phyloP scores from a whole-genome alignment of 306 rosid species.

The Calophaca sinica region DNA sequence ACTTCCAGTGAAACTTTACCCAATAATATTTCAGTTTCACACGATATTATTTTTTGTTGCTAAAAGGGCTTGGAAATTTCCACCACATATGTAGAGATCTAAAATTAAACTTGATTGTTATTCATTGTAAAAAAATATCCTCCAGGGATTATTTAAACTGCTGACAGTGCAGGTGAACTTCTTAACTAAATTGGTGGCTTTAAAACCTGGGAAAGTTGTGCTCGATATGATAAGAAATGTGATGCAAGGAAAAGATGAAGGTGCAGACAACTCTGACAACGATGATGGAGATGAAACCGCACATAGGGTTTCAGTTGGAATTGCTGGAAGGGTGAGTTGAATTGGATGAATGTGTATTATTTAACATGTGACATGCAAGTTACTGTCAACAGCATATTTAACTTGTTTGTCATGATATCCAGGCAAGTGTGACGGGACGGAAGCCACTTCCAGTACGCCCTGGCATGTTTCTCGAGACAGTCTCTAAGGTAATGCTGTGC shows the following conservation, averaged over 20 bases:
- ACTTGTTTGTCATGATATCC: constrained; percentile 45
- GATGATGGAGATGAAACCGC: constrained; percentile 48
- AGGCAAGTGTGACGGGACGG: constrained; percentile 74
- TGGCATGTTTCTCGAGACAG: constrained; percentile 98
- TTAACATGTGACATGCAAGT: constrained; percentile 25
- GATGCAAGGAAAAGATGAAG: constrained; percentile 95
- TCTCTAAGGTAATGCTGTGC: constrained; percentile 70
- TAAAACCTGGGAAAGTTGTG: constrained; percentile 87
- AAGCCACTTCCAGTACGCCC: constrained; percentile 90
- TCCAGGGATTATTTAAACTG: constrained; percentile 36
- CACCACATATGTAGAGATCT: constrained; percentile 8
- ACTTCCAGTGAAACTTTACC: constrained; percentile 12
- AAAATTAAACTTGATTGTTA: not conserved
- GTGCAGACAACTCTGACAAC: constrained; percentile 61
- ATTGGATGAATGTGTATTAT: constrained; percentile 34
- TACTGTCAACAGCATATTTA: constrained; percentile 33
- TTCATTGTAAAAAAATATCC: constrained; percentile 25
- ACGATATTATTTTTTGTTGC: constrained; percentile 33
- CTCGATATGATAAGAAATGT: constrained; percentile 87
- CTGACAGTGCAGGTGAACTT: constrained; percentile 78
- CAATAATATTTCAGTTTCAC: constrained; percentile 1
- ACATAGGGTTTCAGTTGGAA: constrained; percentile 55
- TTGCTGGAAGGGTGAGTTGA: constrained; percentile 81
- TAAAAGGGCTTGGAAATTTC: constrained; percentile 24
- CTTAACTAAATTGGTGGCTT: constrained; percentile 84